Percentiles rank a stretch among this genome's conserved stretches.
Evolutionary conservation across 768 basidiomycete species (phyloP).

Genomic region (Russula foetens): DNA sequence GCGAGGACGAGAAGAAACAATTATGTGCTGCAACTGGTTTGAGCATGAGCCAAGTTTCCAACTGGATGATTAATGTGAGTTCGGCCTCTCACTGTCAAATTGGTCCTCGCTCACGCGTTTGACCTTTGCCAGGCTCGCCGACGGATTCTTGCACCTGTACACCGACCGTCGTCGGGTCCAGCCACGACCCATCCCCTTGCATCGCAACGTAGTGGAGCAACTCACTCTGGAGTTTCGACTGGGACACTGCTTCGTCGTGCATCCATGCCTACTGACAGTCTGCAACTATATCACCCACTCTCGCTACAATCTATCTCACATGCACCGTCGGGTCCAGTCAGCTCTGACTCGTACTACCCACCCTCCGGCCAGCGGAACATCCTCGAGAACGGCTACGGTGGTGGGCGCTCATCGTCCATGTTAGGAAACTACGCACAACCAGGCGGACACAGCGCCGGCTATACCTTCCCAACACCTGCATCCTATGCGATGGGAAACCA

Average conservation of each 20-base stretch:
- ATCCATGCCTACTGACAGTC: slow-evolving; percentile 60
- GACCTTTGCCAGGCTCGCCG: slow-evolving; percentile 52
- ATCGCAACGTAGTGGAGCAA: slow-evolving; percentile 23
- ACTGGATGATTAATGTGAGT: slow-evolving; percentile 88
- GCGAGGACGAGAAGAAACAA: slow-evolving; percentile 87
- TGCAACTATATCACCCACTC: slow-evolving; percentile 76
- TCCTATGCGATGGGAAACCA: slow-evolving; percentile 13
- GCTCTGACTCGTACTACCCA: slow-evolving; percentile 17
- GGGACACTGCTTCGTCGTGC: slow-evolving; percentile 39
- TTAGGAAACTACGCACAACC: slow-evolving; percentile 9
- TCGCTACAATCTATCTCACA: slow-evolving; percentile 49
- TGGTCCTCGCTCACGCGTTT: slow-evolving; percentile 17
- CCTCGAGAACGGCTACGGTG: slow-evolving; percentile 13
- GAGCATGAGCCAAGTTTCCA: slow-evolving; percentile 85
- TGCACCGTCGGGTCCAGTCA: slow-evolving; percentile 13
- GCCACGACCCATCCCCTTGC: slow-evolving; percentile 71
- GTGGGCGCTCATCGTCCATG: slow-evolving; percentile 8
- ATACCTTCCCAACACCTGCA: slow-evolving; percentile 18
- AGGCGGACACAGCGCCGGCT: slow-evolving; percentile 9
- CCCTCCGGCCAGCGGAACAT: slow-evolving; percentile 13
- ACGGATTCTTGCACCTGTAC: slow-evolving; percentile 76
- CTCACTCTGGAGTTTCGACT: slow-evolving; percentile 21
- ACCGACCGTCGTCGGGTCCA: slow-evolving; percentile 65
- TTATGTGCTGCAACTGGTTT: slow-evolving; percentile 79
- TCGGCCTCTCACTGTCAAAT: neutral